Evolutionary conservation across 495 filamentous ascomycete genomes (phyloP), one percentile per base, ranked within the genome.

Genomic region (Penicillium paradoxum): DNA sequence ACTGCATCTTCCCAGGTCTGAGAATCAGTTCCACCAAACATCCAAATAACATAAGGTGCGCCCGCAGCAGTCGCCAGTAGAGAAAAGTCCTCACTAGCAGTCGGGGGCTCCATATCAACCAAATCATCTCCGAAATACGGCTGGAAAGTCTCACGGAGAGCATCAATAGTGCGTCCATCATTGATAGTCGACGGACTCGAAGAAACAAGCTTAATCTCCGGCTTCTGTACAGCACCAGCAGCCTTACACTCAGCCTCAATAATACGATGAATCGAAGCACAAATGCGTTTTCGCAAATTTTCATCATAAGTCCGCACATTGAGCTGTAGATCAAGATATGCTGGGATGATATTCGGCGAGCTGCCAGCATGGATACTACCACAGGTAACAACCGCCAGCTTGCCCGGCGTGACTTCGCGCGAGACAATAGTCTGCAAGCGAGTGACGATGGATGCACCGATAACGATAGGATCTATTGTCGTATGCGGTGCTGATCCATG

Each of bases 61-160:
- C 67, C 71, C 4, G 74, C 73, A 11, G 76, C 72, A 4, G 73
- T 80, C 3, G 78, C 80, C 38, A 85, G 64, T 33, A 77, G 69
- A 1, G 75, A 64, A 56, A 86, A 83, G 54, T 86, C 82, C 59
- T 85, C 82, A 59, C 74, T 79, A 3, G 70, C 74, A 47, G 58
- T 51, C 2, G 57, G 55, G 2, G 56, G 56, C 33, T 67, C 62
- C 27, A 53, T 51, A 7, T 67, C 60, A 0, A 67, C 59, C 6
- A 67, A 42, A 1, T 53, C 33, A 1, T 70, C 63, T 9, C 57
- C 51, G 48, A 85, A 83, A 51, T 76, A 73, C 2, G 60, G 53
- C 14, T 51, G 42, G 49, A 82, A 83, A 0, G 70, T 66, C 3
- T 55, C 58, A 24, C 69, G 60, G 5, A 84, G 58, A 2, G 53